Conservation (phyloP, 371 early-diverging fungal genomes). For the Mortierella sp. region DNA sequence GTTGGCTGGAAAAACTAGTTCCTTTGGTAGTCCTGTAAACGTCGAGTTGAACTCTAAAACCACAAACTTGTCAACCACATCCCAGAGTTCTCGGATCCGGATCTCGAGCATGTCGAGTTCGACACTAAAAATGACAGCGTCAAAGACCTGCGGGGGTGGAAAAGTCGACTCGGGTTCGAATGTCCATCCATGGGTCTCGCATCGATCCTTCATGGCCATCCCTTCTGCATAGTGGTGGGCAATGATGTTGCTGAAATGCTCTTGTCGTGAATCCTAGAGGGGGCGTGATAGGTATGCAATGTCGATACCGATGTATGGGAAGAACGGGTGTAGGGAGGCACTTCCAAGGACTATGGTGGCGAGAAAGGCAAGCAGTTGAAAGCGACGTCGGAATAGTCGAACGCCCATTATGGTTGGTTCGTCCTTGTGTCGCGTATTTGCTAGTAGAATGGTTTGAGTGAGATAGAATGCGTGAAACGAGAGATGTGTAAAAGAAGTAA, state of each 20-base stretch:
- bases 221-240: constrained; percentile 58
- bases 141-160: constrained; percentile 52
- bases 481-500: neutral
- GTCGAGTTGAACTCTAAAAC: constrained; percentile 58
- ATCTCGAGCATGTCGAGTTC: constrained; percentile 58
- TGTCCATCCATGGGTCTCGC: constrained; percentile 55
- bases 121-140: constrained; percentile 59
- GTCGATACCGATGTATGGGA: constrained; percentile 36
- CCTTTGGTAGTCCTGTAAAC: constrained; percentile 54
- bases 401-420: neutral
- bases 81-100: constrained; percentile 56
- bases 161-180: constrained; percentile 10
- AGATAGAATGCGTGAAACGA: neutral
- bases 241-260: constrained; percentile 38
- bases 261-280: constrained; percentile 47
- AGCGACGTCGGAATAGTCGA: constrained; percentile 10
- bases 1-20: constrained; percentile 57
- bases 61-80: constrained; percentile 58
- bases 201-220: constrained; percentile 47
- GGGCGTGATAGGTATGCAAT: constrained; percentile 58
- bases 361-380: neutral
- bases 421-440: neutral
- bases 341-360: neutral
- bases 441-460: neutral
- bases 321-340: neutral